Percentiles rank a stretch among this genome's conserved stretches.
Conservation (phyloP, 2,329 filamentous ascomycete species). For the Ceratocystis lukuohia region DNA sequence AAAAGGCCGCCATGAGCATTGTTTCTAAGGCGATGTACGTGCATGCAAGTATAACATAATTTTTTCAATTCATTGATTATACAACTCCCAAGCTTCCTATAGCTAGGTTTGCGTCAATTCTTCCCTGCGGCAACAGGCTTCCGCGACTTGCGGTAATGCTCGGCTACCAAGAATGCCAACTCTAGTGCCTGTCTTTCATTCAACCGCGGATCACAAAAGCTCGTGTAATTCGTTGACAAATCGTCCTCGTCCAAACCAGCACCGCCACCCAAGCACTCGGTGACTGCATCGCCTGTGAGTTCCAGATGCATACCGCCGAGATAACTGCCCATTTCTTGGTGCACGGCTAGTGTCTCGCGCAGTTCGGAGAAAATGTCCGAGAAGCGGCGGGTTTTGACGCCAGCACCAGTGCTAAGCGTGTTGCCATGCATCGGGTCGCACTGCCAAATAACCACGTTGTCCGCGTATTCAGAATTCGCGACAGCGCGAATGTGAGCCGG, state of each 20-base stretch:
- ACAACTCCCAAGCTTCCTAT: not conserved
- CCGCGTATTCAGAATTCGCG: slow-evolving; percentile 55
- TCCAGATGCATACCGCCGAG: slow-evolving; percentile 91
- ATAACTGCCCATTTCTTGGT: slow-evolving; percentile 70
- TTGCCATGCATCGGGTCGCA: slow-evolving; percentile 98
- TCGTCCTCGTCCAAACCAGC: slow-evolving; percentile 80
- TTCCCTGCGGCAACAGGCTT: slow-evolving; percentile 6
- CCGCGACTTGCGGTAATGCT: slow-evolving; percentile 46
- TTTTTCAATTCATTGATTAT: no score
- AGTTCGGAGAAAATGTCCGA: slow-evolving; percentile 81
- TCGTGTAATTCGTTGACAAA: slow-evolving; percentile 80
- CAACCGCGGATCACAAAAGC: slow-evolving; percentile 84
- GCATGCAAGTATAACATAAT: not conserved
- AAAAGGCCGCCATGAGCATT: not conserved
- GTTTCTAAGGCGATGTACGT: not conserved
- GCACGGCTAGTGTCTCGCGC: slow-evolving; percentile 67
- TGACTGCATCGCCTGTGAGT: slow-evolving; percentile 88
- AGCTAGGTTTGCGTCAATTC: not conserved
- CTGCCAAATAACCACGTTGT: slow-evolving; percentile 69
- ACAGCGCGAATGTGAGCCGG: slow-evolving; percentile 81
- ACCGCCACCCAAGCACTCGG: slow-evolving; percentile 86
- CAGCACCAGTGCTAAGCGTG: slow-evolving; percentile 52
- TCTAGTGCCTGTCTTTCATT: slow-evolving; percentile 98
- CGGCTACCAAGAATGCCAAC: slow-evolving; percentile 83
- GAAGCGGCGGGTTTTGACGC: slow-evolving; percentile 89